These are phyloP conservation scores for Kluyveromyces wickerhamii DNA, from an alignment of 805 yeast species.

Conservation along the genomic window DNA sequence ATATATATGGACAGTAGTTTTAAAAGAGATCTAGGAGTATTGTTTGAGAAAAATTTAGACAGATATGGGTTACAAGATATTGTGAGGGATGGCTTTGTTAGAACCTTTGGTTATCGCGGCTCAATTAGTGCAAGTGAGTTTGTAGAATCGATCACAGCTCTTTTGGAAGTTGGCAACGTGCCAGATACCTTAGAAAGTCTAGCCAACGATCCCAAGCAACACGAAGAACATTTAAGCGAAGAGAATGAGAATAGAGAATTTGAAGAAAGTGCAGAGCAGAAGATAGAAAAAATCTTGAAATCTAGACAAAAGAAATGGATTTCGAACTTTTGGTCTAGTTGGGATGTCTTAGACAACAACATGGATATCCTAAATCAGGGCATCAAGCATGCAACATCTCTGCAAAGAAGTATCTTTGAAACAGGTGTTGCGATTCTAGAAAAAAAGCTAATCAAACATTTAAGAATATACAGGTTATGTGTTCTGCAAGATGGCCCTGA, in stretches of 20 bases:
- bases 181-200: constrained; percentile 7
- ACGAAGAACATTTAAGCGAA: constrained; percentile 21
- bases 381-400: constrained; percentile 68
- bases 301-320: constrained; percentile 61
- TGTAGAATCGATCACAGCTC: constrained; percentile 80
- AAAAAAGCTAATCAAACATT: constrained; percentile 67
- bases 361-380: constrained; percentile 39
- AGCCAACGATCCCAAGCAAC: constrained; percentile 17
- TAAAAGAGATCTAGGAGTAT: constrained; percentile 61
- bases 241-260: constrained; percentile 24
- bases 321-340: constrained; percentile 59
- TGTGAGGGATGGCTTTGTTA: constrained; percentile 75
- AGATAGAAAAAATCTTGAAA: constrained; percentile 1
- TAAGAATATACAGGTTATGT: constrained; percentile 74
- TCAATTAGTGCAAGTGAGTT: constrained; percentile 86
- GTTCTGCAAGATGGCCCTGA: constrained; percentile 88
- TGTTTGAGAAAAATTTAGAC: constrained; percentile 63
- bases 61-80: constrained; percentile 77
- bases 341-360: constrained; percentile 51
- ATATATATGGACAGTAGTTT: constrained; percentile 74
- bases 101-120: constrained; percentile 84
- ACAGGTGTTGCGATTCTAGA: constrained; percentile 89
- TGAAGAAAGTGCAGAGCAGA: constrained; percentile 10
- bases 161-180: constrained; percentile 60
- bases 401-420: constrained; percentile 76